Evolutionary conservation across 805 yeast species (phyloP).

Genomic region (Tetrapisispora taiwanensis): DNA sequence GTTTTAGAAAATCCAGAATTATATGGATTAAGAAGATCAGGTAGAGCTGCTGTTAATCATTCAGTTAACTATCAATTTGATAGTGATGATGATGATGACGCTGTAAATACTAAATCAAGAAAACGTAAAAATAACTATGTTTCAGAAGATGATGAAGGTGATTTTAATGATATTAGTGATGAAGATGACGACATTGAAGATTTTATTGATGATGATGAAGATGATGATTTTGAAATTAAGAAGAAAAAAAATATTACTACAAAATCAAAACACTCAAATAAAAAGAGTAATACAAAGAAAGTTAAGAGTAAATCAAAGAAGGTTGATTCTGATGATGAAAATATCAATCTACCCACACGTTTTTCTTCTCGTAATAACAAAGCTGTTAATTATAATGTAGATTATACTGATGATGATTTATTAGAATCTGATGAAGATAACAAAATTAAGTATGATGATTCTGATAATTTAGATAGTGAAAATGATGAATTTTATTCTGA

Average conservation of each 20-base stretch:
- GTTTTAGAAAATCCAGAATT: constrained; percentile 64
- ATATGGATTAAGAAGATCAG: constrained; percentile 74
- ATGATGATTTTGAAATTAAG: constrained; percentile 16
- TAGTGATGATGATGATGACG: constrained; percentile 24
- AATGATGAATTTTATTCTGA: constrained; percentile 13
- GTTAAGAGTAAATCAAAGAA: constrained; percentile 8
- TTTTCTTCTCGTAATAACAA: constrained; percentile 62
- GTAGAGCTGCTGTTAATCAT: constrained; percentile 42
- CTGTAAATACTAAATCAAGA: constrained; percentile 8
- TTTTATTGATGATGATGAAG: constrained; percentile 17
- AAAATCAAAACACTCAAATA: background rate
- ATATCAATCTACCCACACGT: constrained; percentile 45
- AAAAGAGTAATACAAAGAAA: constrained; percentile 9
- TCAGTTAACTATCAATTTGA: constrained; percentile 18
- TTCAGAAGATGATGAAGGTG: constrained; percentile 22
- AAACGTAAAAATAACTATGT: constrained; percentile 18
- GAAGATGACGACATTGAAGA: constrained; percentile 26
- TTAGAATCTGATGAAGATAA: constrained; percentile 26
- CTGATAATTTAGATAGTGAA: constrained; percentile 17
- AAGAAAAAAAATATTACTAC: constrained; percentile 1
- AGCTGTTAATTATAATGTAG: constrained; percentile 69
- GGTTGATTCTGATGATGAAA: constrained; percentile 5
- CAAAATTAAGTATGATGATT: constrained; percentile 25
- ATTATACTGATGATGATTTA: constrained; percentile 40
- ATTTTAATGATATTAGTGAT: constrained; percentile 16